phyloP scores from a whole-genome alignment of 768 basidiomycete genomes.

The Mycena olivaceomarginata region DNA sequence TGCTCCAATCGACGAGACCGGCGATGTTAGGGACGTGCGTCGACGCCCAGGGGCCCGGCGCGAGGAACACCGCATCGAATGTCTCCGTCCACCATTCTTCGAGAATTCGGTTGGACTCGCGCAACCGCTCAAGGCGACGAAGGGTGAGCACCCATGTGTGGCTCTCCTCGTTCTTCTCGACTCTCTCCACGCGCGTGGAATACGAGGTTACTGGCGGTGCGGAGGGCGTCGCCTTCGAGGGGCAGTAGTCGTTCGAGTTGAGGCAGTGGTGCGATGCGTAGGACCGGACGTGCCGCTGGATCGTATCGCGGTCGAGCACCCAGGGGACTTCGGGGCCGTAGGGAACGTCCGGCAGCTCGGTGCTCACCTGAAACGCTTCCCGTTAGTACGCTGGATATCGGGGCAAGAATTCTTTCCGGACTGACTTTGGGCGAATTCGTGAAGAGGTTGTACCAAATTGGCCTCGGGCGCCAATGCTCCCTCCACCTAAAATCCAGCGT shows the following conservation, averaged over 20 bases:
- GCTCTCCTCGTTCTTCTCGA: conserved; percentile 24
- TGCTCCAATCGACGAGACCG: conserved; percentile 40
- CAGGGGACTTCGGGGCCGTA: conserved; percentile 41
- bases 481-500: background rate
- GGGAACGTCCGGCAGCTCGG: conserved; percentile 39
- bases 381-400: too few relatives aligned
- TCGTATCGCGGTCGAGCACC: conserved; percentile 23
- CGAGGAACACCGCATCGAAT: conserved; percentile 36
- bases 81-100: conserved; percentile 39
- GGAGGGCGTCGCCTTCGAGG: background rate
- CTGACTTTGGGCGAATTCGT: conserved; percentile 35
- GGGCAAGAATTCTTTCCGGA: background rate
- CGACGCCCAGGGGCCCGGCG: conserved; percentile 14
- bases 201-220: conserved; percentile 24
- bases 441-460: conserved; percentile 30
- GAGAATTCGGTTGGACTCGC: conserved; percentile 29
- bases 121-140: conserved; percentile 29
- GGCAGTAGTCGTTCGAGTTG: conserved; percentile 34
- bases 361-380: conserved; percentile 18
- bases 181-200: conserved; percentile 34
- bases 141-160: conserved; percentile 37
- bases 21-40: conserved; percentile 37
- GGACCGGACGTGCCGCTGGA: conserved; percentile 35
- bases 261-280: conserved; percentile 36
- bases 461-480: conserved; percentile 31